Base-by-base conservation (phyloP, 345 rosid genomes). In the Corchorus olitorius region DNA sequence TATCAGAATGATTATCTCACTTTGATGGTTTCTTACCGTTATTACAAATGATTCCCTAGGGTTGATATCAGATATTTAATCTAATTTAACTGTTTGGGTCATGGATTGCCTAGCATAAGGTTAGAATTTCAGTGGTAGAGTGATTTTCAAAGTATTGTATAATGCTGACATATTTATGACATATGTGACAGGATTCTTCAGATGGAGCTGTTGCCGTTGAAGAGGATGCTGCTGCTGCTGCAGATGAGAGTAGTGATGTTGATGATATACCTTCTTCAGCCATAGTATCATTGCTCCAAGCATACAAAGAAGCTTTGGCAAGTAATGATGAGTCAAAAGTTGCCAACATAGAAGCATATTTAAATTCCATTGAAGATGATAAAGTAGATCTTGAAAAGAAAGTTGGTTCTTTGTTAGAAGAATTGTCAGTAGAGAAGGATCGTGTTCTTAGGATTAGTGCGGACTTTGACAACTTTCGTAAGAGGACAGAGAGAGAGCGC, bases 391-490 rank as follows among this genome's bases (percentile, higher is more conserved):
- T 92, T 58, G 90, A 86, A 80, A 80, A 74, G 45, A 90, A 91
- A 87, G 86, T 88, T 63, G 72, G 87, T 2, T 70, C 86, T 64
- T 85, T 96, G 75, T 82, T 90, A 39, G 88, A 84, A 66, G 99
- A 93, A 52, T 64, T 93, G 48, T 82, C 93, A 0, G 67, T 64
- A n/a, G 97, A 91, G 84, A 92, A 73, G 86, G 98, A 87, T 50
- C 89, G 98, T 71, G 53, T 89, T 79, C 84, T 96, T 78, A 87
- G 98, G 86, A 89, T 96, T 41, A 86, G 97, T 83, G 97, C 97
- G 1, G 98, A 96, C 84, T 96, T 96, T 48, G 99, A 93, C 79
- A 96, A 96, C 86, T 96, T 96, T 79, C 89, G 99, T 70, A 96
- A 90, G 89, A 93, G 97, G 76, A 93, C 94, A 3, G 97, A 96